Percentiles rank a stretch among this genome's conserved stretches.
These are phyloP conservation scores for Leptographium wingfieldii DNA, from an alignment of 2,329 filamentous ascomycete genomes.

Conservation along the genomic window DNA sequence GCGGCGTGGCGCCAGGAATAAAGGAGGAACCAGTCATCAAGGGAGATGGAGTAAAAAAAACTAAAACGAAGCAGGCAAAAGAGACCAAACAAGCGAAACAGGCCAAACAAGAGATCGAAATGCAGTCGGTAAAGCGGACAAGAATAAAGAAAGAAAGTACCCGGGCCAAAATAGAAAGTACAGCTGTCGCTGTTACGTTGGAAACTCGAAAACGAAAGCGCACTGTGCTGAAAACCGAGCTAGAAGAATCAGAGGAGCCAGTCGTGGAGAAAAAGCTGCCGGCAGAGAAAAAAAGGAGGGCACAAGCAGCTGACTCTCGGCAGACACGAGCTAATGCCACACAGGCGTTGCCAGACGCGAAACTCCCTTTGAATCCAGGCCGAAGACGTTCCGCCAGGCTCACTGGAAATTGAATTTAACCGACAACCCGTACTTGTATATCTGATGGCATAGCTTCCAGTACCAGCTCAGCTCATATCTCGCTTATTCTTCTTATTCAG, in stretches of 20 bases:
- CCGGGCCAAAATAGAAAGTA: background rate
- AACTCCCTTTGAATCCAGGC: background rate
- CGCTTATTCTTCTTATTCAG: too few species aligned
- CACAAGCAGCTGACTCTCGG: background rate
- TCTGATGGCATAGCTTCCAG: too few species aligned
- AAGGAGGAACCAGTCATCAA: conserved; percentile 27
- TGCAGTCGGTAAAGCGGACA: background rate
- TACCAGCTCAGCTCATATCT: too few species aligned
- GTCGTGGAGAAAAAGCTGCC: background rate
- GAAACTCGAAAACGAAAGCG: conserved; percentile 7
- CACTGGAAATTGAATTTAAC: background rate
- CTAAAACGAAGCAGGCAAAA: conserved; percentile 13
- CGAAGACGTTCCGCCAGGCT: background rate
- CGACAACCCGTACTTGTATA: background rate
- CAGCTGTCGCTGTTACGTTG: too few species aligned
- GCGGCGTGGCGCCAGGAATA: conserved; percentile 25
- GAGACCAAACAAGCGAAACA: conserved; percentile 1
- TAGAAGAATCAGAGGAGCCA: background rate
- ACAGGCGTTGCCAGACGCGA: background rate
- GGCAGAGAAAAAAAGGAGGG: background rate
- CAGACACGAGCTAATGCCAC: background rate
- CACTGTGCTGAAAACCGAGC: background rate
- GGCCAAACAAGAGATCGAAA: background rate
- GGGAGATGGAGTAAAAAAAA: conserved; percentile 12
- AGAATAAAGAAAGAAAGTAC: background rate